Evolutionary conservation across 371 early-diverging fungal genomes (phyloP), one percentile per base, ranked within the genome.

Genomic region (Mucor lusitanicus): DNA sequence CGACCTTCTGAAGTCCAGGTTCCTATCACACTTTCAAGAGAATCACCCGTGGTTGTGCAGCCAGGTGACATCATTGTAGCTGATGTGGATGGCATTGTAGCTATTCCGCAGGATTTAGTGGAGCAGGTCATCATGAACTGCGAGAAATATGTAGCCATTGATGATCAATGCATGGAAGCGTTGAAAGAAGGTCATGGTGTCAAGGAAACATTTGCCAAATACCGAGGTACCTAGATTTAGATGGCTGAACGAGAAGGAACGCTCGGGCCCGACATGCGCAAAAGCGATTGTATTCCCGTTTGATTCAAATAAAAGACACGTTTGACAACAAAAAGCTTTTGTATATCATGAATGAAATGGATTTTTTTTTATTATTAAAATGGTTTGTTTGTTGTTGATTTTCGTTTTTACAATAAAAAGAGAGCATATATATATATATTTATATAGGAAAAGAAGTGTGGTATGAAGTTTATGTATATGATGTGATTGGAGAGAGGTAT

Each of bases 51-150:
- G 21, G 78, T 84, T 6, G 82, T 91, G 21, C 70, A 80, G 28
- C 83, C 91, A 4, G 89, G 90, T 32, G 95, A 95, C 64, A 81
- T 91, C 55, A 86, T 95, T 61, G 86, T 93, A 5, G 95, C 87
- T 3, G 95, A 95, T 79, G 64, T 87, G 15, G 90, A 95, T 71
- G 95, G 95, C 0, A 88, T 90, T 1, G 90, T 92, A 25, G 81
- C 88, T 58, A 77, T 93, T 3, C 93, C 93, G 7, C 64, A 63
- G 28, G 79, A 85, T 9, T 35, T 79, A 39, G 77, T 90, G 12
- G 78, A 80, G 9, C 70, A 84, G 30, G 90, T 94, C 2, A 82
- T 87, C 42, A 67, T 61, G 4, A 80, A 80, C 35, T 90, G 90
- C 44, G 75, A 74, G 44, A 80, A 81, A 53, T 74, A 87, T 53